Conservation (phyloP, 345 rosid species). For the Eucalyptus lansdowneana region DNA sequence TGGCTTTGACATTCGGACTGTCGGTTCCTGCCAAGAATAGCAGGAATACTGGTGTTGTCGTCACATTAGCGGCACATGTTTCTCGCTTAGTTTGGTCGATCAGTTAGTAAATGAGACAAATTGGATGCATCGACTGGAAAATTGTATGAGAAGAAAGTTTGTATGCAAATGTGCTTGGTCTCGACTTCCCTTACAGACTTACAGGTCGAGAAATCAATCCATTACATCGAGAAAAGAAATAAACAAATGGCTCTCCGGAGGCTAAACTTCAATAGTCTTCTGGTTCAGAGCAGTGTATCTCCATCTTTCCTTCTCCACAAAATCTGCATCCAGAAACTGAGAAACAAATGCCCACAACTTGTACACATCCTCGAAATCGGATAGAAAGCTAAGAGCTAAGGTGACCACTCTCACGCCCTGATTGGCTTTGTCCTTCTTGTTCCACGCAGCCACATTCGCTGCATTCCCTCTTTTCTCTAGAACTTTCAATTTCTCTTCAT, state of each 20-base stretch:
- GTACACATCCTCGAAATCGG: constrained; percentile 70
- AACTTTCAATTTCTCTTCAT: constrained; percentile 32
- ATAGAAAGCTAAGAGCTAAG: constrained; percentile 67
- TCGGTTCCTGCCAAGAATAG: neutral
- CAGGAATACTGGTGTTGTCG: neutral
- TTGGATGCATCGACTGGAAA: neutral
- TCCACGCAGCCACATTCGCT: constrained; percentile 2
- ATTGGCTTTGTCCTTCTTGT: constrained; percentile 20
- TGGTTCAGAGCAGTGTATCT: constrained; percentile 61
- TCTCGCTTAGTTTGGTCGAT: neutral
- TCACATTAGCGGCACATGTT: neutral
- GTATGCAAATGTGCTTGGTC: neutral
- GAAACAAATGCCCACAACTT: constrained; percentile 84
- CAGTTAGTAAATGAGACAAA: neutral
- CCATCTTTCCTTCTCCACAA: constrained; percentile 77
- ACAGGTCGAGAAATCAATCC: neutral
- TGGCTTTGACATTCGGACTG: neutral
- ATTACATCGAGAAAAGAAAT: neutral
- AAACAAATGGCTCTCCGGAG: neutral
- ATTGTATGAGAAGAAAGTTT: neutral
- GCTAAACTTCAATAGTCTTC: constrained; percentile 48
- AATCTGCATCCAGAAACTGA: constrained; percentile 81
- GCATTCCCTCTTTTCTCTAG: constrained; percentile 28
- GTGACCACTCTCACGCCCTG: constrained; percentile 54
- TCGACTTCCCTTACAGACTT: neutral